phyloP scores from a whole-genome alignment of 352 stramenopile species.

The Chrysophaeum taylorii region DNA sequence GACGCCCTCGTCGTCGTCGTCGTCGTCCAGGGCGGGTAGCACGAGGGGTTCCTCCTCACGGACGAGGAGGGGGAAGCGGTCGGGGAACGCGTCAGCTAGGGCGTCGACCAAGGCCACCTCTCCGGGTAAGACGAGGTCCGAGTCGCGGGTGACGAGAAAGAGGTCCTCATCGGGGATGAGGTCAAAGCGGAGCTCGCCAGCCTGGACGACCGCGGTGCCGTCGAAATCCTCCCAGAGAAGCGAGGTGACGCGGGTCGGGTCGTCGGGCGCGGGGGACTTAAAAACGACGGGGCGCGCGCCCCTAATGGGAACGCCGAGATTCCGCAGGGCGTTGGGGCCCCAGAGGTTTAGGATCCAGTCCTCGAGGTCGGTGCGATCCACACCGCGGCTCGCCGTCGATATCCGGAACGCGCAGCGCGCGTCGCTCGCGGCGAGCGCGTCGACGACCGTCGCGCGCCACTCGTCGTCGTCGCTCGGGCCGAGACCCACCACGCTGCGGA shows the following conservation, averaged over 20 bases:
- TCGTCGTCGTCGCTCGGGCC: too few relatives aligned
- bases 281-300: conserved; percentile 3
- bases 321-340: not conserved
- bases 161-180: not conserved
- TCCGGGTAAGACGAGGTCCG: not conserved
- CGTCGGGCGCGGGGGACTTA: not conserved
- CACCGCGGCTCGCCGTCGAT: too few relatives aligned
- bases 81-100: not conserved
- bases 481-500: too few relatives aligned
- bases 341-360: not conserved
- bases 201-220: not conserved
- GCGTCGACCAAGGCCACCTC: not conserved
- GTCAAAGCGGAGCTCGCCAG: not conserved
- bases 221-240: not conserved
- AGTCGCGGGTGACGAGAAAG: not conserved
- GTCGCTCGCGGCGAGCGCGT: too few relatives aligned
- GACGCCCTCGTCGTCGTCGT: too few relatives aligned
- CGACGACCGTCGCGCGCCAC: too few relatives aligned
- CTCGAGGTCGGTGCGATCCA: too few relatives aligned
- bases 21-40: too few relatives aligned
- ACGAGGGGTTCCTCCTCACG: too few relatives aligned
- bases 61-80: too few relatives aligned
- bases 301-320: not conserved
- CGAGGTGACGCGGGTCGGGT: not conserved
- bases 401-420: too few relatives aligned